Percentiles rank a stretch among this genome's conserved stretches.
These are phyloP conservation scores for Pleurotus pulmonarius DNA, from an alignment of 768 basidiomycete genomes.

Conservation along the genomic window DNA sequence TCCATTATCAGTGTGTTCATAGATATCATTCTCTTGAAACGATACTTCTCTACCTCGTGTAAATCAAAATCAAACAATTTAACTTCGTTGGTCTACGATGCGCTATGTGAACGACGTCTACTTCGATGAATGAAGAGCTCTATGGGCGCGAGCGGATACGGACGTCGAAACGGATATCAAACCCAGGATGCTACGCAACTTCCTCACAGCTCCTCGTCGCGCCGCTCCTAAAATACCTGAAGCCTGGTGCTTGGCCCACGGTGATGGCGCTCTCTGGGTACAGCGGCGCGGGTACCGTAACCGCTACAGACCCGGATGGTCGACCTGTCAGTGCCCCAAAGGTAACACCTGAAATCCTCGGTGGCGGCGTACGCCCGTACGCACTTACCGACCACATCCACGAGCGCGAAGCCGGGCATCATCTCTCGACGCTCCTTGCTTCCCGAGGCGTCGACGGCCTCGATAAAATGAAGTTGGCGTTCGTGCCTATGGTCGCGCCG, in stretches of 20 bases:
- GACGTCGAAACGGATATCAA: conserved; percentile 81
- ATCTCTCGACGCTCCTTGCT: conserved; percentile 64
- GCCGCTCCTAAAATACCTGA: conserved; percentile 74
- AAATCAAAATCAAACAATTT: not conserved
- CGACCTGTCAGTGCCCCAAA: conserved; percentile 78
- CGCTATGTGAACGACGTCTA: not conserved
- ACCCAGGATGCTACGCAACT: conserved; percentile 97
- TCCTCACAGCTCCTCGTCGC: conserved; percentile 90
- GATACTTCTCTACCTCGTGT: conserved; percentile 14
- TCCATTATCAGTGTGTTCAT: conserved; percentile 15
- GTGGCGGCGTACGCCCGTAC: conserved; percentile 79
- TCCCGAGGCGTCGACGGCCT: conserved; percentile 22
- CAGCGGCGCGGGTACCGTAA: conserved; percentile 90
- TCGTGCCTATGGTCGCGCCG: conserved; percentile 82
- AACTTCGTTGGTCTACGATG: conserved; percentile 5
- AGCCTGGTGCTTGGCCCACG: conserved; percentile 62
- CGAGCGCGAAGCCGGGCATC: conserved; percentile 89
- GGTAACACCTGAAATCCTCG: conserved; percentile 70
- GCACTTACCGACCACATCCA: conserved; percentile 96
- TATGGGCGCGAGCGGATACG: conserved; percentile 74
- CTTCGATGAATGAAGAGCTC: conserved; percentile 54
- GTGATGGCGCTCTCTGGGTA: conserved; percentile 94
- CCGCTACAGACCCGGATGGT: conserved; percentile 64
- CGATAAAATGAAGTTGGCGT: conserved; percentile 55
- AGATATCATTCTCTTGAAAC: conserved; percentile 22